Percentiles rank a stretch among this genome's conserved stretches.
Evolutionary conservation across 148 eudicot genomes (phyloP).

Genomic region (Cornus suecica): DNA sequence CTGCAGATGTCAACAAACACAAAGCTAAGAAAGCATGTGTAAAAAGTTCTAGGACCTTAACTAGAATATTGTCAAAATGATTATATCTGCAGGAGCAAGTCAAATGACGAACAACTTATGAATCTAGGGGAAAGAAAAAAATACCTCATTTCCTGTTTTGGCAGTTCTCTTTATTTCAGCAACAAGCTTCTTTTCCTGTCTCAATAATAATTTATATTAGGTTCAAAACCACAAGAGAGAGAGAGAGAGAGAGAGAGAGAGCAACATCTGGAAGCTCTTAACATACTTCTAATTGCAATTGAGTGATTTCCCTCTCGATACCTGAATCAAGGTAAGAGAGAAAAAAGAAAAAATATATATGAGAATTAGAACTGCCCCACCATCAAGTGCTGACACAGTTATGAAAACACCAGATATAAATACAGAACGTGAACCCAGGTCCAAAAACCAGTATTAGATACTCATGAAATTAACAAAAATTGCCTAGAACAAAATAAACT

Average conservation of each 20-base stretch:
- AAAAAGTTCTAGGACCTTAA: neutral
- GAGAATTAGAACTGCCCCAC: neutral
- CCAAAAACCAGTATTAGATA: no score
- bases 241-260: slow-evolving; percentile 12
- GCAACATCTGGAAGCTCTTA: neutral
- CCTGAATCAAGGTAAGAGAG: slow-evolving; percentile 44
- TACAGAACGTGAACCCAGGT: neutral
- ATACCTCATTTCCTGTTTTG: slow-evolving; percentile 96
- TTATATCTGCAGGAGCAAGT: neutral
- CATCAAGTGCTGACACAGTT: neutral
- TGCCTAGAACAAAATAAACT: neutral
- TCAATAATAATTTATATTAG: slow-evolving; percentile 14
- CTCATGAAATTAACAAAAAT: neutral
- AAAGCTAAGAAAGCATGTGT: slow-evolving; percentile 1
- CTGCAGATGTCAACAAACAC: slow-evolving; percentile 33
- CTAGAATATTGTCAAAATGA: neutral
- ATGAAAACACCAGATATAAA: neutral
- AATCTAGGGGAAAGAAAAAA: neutral
- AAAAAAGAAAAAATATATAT: neutral
- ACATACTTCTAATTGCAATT: slow-evolving; percentile 77
- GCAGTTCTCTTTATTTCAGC: slow-evolving; percentile 97
- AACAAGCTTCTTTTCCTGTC: slow-evolving; percentile 91
- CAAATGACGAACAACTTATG: neutral
- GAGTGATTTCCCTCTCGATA: slow-evolving; percentile 78
- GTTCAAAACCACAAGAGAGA: slow-evolving; percentile 5